Conservation (phyloP, 2,329 filamentous ascomycete genomes). For the Neonectria magnoliae region DNA sequence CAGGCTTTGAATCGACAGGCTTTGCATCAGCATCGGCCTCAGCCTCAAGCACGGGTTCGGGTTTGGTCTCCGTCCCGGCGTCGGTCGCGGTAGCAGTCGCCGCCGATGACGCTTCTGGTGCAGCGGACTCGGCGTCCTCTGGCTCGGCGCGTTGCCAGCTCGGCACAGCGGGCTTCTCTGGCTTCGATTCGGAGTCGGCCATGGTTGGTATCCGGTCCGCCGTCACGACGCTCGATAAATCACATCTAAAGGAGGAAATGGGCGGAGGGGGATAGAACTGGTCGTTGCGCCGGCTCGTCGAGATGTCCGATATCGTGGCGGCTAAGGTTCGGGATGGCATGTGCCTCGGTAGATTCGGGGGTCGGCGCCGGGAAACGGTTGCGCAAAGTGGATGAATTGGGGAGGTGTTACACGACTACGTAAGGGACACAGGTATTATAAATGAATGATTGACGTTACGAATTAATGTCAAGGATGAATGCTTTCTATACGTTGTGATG, state of each 20-base stretch:
- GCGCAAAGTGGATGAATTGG: slow-evolving; percentile 13
- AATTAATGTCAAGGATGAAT: not conserved
- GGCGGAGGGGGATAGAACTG: slow-evolving; percentile 1
- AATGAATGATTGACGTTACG: not conserved
- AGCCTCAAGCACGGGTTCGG: slow-evolving; percentile 12
- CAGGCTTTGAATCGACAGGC: not conserved
- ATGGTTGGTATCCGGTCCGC: slow-evolving; percentile 35
- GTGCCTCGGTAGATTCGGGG: slow-evolving; percentile 40
- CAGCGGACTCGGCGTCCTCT: slow-evolving; percentile 28
- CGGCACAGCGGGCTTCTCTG: slow-evolving; percentile 41
- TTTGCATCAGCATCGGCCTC: not conserved
- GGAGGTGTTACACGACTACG: not conserved
- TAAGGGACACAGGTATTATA: too few relatives aligned
- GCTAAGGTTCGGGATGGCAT: slow-evolving; percentile 41
- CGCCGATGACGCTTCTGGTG: slow-evolving; percentile 29
- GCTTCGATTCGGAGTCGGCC: slow-evolving; percentile 47
- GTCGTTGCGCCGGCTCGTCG: slow-evolving; percentile 10
- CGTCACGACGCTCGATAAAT: not conserved
- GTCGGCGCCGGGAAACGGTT: slow-evolving; percentile 37
- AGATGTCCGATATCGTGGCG: slow-evolving; percentile 30
- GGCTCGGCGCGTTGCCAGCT: slow-evolving; percentile 45
- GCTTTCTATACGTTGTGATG: not conserved
- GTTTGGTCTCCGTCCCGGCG: slow-evolving; percentile 1
- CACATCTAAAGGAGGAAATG: not conserved
- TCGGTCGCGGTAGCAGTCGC: slow-evolving; percentile 19